These are phyloP conservation scores for Paratinospora sagittata DNA, from an alignment of 164 flowering plant genomes.

Conservation along the genomic window DNA sequence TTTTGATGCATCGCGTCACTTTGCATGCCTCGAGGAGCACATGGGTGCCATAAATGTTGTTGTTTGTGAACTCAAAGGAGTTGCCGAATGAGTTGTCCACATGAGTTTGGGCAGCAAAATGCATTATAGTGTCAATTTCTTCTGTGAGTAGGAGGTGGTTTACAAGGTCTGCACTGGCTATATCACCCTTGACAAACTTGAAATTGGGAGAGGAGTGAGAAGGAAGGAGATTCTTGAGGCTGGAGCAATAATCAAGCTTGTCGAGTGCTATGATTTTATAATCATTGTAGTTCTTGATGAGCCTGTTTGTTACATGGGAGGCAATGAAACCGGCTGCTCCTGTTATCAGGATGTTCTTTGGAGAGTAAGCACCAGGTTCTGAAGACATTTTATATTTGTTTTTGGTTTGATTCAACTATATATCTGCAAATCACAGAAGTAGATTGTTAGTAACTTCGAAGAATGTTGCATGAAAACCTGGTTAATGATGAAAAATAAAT, in stretches of 20 bases:
- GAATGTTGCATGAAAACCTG: too few species aligned
- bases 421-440: too few species aligned
- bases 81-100: conserved; percentile 27
- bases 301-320: too few species aligned
- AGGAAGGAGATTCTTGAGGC: conserved; percentile 21
- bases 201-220: conserved; percentile 20
- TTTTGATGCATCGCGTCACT: conserved; percentile 19
- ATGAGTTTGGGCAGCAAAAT: conserved; percentile 29
- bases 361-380: too few species aligned
- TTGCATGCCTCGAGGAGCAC: conserved; percentile 27
- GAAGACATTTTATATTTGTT: too few species aligned
- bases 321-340: too few species aligned
- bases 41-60: conserved; percentile 27
- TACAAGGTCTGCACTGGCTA: conserved; percentile 23
- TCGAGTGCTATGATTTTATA: conserved; percentile 24
- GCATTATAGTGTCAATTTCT: conserved; percentile 27
- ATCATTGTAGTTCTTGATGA: too few species aligned
- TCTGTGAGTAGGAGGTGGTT: conserved; percentile 23
- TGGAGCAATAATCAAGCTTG: conserved; percentile 28
- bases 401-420: too few species aligned
- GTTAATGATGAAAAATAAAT: too few species aligned
- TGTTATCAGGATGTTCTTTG: too few species aligned
- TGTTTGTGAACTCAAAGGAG: conserved; percentile 27
- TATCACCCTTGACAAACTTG: conserved; percentile 28
- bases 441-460: too few species aligned